Conservation (phyloP, 108 stramenopile genomes). For the Nitzschia sp. region DNA sequence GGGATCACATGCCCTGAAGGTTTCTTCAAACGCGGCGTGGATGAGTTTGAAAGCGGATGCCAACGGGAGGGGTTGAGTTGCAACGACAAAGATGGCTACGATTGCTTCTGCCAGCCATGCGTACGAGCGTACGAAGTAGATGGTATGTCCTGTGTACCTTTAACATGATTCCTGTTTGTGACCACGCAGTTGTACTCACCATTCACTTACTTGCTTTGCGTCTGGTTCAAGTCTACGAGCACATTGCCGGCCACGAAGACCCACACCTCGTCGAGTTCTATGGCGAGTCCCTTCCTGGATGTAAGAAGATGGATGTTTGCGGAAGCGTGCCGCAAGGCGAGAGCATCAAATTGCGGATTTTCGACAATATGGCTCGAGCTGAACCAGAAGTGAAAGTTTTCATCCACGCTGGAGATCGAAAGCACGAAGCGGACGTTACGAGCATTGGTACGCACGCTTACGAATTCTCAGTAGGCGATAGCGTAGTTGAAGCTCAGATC, state of each 20-base stretch:
- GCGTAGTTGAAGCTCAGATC: slow-evolving; percentile 9
- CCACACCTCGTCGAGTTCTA: neutral
- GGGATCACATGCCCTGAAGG: slow-evolving; percentile 32
- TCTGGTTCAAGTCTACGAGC: too few species aligned
- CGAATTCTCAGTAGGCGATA: slow-evolving; percentile 15
- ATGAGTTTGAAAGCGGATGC: neutral
- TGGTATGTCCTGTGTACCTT: too few species aligned
- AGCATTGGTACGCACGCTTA: slow-evolving; percentile 1
- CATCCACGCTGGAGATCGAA: neutral
- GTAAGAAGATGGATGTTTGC: slow-evolving; percentile 30
- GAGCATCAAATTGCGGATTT: slow-evolving; percentile 1
- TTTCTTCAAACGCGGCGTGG: neutral
- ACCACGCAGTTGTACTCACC: too few species aligned
- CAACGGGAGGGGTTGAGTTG: neutral
- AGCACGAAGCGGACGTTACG: neutral
- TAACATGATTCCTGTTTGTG: too few species aligned
- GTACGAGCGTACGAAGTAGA: slow-evolving; percentile 36
- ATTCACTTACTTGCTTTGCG: too few species aligned
- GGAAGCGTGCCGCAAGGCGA: slow-evolving; percentile 9
- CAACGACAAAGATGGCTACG: slow-evolving; percentile 5
- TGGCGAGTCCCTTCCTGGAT: slow-evolving; percentile 12
- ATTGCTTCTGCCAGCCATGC: slow-evolving; percentile 38
- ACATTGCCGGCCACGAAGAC: neutral
- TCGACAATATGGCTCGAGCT: slow-evolving; percentile 18
- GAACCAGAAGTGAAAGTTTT: neutral